phyloP scores from a whole-genome alignment of 768 basidiomycete species.

The Boletus sensibilis region DNA sequence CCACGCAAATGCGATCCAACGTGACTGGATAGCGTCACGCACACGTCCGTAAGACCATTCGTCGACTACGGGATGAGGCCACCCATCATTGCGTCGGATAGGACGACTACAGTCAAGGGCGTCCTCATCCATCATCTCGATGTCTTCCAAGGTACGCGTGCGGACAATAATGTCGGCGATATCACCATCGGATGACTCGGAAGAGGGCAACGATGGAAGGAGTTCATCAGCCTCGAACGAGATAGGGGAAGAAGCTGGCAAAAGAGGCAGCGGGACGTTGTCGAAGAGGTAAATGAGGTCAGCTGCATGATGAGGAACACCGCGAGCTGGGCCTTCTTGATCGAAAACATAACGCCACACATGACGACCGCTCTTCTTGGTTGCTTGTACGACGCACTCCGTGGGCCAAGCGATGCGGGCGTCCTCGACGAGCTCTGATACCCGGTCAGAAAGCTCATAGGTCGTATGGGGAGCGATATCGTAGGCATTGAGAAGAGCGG shows the following conservation, averaged over 20 bases:
- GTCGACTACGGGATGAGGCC: constrained; percentile 60
- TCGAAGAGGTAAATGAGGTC: constrained; percentile 81
- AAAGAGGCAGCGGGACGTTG: constrained; percentile 58
- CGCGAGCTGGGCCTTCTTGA: constrained; percentile 68
- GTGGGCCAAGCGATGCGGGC: constrained; percentile 76
- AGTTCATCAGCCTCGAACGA: constrained; percentile 36
- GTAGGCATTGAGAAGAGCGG: constrained; percentile 62
- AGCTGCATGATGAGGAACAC: constrained; percentile 65
- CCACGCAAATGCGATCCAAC: constrained; percentile 74
- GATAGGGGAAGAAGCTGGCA: constrained; percentile 33
- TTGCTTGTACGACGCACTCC: constrained; percentile 56
- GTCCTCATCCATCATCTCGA: constrained; percentile 27
- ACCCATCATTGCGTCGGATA: constrained; percentile 37
- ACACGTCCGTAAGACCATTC: constrained; percentile 66
- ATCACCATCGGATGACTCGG: constrained; percentile 27
- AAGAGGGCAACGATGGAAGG: constrained; percentile 30
- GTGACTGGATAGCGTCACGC: constrained; percentile 67
- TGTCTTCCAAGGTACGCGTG: constrained; percentile 25
- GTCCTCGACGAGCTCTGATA: constrained; percentile 76
- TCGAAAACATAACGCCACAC: constrained; percentile 84
- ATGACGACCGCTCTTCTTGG: constrained; percentile 51
- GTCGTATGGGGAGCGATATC: constrained; percentile 64
- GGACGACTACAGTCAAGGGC: constrained; percentile 16
- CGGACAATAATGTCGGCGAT: constrained; percentile 14
- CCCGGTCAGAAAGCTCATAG: constrained; percentile 64